Evolutionary conservation across 2,329 filamentous ascomycete genomes (phyloP).

Genomic region (Trichoderma citrinoviride): DNA sequence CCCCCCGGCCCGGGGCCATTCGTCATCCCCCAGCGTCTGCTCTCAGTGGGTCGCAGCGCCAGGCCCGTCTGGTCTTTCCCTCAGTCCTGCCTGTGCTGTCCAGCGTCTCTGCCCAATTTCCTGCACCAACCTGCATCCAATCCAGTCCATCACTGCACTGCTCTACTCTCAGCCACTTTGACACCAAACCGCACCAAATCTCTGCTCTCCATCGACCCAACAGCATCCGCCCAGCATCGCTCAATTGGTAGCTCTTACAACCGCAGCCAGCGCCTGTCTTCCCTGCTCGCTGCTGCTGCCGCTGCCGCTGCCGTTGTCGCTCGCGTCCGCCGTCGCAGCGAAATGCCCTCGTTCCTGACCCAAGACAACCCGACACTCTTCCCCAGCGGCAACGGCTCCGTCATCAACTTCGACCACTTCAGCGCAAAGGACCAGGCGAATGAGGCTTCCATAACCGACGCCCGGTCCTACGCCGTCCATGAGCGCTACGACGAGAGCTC

Average conservation of each 20-base stretch:
- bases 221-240: constrained; percentile 12
- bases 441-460: constrained; percentile 39
- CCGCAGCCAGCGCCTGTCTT: neutral
- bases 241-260: constrained; percentile 24
- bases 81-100: constrained; percentile 7
- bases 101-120: constrained; percentile 20
- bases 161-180: too few species aligned
- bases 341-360: constrained; percentile 56
- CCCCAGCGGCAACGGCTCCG: constrained; percentile 40
- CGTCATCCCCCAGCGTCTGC: constrained; percentile 20
- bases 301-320: neutral
- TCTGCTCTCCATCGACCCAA: constrained; percentile 3
- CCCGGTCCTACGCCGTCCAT: constrained; percentile 47
- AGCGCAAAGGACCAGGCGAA: constrained; percentile 37
- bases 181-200: neutral
- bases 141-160: neutral
- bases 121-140: constrained; percentile 18
- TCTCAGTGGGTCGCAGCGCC: constrained; percentile 22
- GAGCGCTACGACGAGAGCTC: constrained; percentile 56
- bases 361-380: constrained; percentile 45
- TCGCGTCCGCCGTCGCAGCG: constrained; percentile 26
- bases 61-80: neutral
- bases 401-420: constrained; percentile 46
- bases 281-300: too few species aligned
- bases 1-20: constrained; percentile 1